phyloP scores from a whole-genome alignment of 169 alveolate species.

The Babesia caballi region DNA sequence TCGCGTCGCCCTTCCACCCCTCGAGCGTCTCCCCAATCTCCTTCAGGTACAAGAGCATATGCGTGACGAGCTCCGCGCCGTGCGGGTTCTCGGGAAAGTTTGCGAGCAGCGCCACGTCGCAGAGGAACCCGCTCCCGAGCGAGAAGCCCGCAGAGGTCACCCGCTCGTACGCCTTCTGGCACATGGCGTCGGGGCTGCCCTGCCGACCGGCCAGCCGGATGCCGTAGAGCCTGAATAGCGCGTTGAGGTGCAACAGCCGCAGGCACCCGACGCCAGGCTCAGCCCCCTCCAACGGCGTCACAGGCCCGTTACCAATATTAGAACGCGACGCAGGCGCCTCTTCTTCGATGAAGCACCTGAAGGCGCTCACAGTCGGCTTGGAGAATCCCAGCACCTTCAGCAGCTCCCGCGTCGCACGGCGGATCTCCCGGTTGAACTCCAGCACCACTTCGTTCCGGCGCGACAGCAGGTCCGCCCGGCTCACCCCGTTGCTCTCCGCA shows the following conservation, averaged over 20 bases:
- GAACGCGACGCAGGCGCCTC: neutral
- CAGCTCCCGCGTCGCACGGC: slow-evolving; percentile 11
- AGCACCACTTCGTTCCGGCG: slow-evolving; percentile 15
- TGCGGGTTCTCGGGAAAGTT: neutral
- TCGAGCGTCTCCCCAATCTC: neutral
- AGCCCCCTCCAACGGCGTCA: slow-evolving; percentile 7
- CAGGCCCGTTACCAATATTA: neutral
- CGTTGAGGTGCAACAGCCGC: neutral
- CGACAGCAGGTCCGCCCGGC: slow-evolving; percentile 7
- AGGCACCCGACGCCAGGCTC: slow-evolving; percentile 2
- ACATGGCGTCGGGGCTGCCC: neutral
- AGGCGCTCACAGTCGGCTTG: neutral
- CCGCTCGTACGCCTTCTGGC: neutral
- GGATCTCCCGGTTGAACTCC: slow-evolving; percentile 19
- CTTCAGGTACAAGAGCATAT: slow-evolving; percentile 7
- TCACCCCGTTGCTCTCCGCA: slow-evolving; percentile 13
- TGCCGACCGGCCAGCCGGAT: neutral
- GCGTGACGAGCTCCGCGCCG: neutral
- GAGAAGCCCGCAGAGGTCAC: neutral
- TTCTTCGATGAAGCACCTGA: slow-evolving; percentile 8
- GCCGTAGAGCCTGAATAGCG: slow-evolving; percentile 4
- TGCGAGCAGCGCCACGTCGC: neutral
- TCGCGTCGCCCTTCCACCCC: neutral
- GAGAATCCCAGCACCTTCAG: neutral
- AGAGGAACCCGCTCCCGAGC: neutral